Evolutionary conservation across 495 filamentous ascomycete species (phyloP), one percentile per base, ranked within the genome.

Genomic region (Apiosordaria backusii): DNA sequence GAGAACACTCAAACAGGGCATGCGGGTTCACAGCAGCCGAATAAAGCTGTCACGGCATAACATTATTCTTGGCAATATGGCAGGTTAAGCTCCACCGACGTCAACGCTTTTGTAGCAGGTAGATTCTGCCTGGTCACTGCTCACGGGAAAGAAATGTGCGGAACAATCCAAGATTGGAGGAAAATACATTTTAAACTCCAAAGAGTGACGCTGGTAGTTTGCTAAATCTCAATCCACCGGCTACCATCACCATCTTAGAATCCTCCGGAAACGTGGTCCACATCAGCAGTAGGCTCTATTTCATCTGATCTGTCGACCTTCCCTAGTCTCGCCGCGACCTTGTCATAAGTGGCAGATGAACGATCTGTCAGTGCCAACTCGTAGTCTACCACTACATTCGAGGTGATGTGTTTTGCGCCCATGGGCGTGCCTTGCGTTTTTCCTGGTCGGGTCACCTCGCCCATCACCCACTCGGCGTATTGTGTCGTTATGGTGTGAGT

Each of bases 121-220:
- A n/a, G n/a, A n/a, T n/a, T n/a, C n/a, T n/a, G n/a, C n/a, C n/a
- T n/a, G n/a, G n/a, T n/a, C n/a, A n/a, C n/a, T n/a, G n/a, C 10
- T 45, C 35, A 45, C 35, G 35, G 3, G 35, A 45, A 15, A 7
- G 35, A 45, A 13, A 15, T 15, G 35, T 45, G 10, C 35, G 24
- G 21, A 59, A 59, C 57, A 21, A 27, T 59, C 21, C 5, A 13
- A 59, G 57, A 59, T 59, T 59, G 57, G 57, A 59, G 57, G 57
- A 29, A 59, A 59, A 59, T 26, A 2, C 2, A 18, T 13, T 45
- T 45, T 15, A 13, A 45, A 45, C 3, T 13, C 35, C 9, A 45
- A 13, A 1, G 9, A 13, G 16, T 45, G 35, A 6, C 35, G 35
- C 35, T 13, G 16, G n/a, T n/a, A n/a, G n/a, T n/a, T n/a, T n/a